Conservation (phyloP, 768 basidiomycete species). For the Russula olivacea region DNA sequence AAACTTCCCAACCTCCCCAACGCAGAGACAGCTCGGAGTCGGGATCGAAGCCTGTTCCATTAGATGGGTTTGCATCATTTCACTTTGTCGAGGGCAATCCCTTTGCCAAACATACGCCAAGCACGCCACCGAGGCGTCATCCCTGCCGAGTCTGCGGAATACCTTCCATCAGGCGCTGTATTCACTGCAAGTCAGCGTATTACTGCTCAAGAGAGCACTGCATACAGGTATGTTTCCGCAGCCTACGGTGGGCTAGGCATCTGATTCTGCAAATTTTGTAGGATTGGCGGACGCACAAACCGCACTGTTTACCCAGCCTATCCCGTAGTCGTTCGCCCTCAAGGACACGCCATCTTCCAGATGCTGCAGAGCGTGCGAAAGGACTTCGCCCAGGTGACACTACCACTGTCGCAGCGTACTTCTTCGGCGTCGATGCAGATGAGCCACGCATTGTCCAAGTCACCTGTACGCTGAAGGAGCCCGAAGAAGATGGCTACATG, state of each 20-base stretch:
- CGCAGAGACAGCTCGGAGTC: neutral
- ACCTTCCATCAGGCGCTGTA: conserved; percentile 15
- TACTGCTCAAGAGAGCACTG: conserved; percentile 19
- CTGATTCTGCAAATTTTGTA: conserved; percentile 2
- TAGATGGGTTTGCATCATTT: conserved; percentile 5
- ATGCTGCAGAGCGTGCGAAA: conserved; percentile 7
- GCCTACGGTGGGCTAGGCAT: neutral
- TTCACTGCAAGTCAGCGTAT: conserved; percentile 18
- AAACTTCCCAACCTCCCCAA: neutral
- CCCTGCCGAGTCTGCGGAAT: conserved; percentile 21
- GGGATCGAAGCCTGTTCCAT: neutral
- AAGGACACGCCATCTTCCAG: conserved; percentile 13
- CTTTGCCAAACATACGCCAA: neutral
- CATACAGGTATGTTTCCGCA: conserved; percentile 4
- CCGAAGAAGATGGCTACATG: conserved; percentile 20
- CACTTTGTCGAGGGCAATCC: conserved; percentile 9
- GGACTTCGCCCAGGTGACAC: conserved; percentile 17
- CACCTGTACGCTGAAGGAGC: conserved; percentile 9
- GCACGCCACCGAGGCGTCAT: conserved; percentile 12
- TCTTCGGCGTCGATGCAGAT: conserved; percentile 18
- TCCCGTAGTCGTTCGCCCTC: conserved; percentile 20
- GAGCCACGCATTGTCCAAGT: conserved; percentile 15
- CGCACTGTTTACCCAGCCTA: conserved; percentile 15
- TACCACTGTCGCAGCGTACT: conserved; percentile 13
- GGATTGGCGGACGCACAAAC: conserved; percentile 18